phyloP scores from a whole-genome alignment of 257 asterid genomes.

The Galeopsis tetrahit region DNA sequence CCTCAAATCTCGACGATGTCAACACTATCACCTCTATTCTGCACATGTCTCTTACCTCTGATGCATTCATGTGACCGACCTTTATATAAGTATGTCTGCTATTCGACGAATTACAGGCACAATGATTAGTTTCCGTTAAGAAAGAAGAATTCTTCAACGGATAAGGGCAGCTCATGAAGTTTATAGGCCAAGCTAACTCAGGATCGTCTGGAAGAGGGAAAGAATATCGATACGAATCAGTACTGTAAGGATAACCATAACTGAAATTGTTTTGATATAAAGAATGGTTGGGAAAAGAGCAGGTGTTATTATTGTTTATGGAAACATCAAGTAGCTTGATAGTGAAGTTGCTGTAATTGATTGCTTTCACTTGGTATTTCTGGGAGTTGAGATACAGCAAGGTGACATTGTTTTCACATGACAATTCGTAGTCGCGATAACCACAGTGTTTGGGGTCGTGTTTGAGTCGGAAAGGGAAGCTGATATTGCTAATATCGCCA shows the following conservation, averaged over 20 bases:
- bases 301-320: background rate
- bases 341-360: constrained; percentile 1
- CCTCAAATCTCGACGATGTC: constrained; percentile 14
- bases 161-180: constrained; percentile 2
- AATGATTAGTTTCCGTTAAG: background rate
- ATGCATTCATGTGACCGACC: background rate
- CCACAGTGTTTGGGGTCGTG: background rate
- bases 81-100: background rate
- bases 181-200: background rate
- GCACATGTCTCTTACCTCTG: background rate
- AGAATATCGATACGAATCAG: no score
- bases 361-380: constrained; percentile 11
- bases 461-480: no score
- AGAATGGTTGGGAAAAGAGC: background rate
- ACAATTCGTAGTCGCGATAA: background rate
- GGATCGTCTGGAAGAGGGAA: no score
- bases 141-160: background rate
- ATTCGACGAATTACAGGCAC: background rate
- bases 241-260: background rate
- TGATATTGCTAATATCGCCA: no score
- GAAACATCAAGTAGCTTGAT: constrained; percentile 31
- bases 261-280: background rate
- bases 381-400: background rate
- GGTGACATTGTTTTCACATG: background rate
- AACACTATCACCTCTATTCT: background rate